Conservation (phyloP, 106 monocot genomes). For the Acorus calamus region DNA sequence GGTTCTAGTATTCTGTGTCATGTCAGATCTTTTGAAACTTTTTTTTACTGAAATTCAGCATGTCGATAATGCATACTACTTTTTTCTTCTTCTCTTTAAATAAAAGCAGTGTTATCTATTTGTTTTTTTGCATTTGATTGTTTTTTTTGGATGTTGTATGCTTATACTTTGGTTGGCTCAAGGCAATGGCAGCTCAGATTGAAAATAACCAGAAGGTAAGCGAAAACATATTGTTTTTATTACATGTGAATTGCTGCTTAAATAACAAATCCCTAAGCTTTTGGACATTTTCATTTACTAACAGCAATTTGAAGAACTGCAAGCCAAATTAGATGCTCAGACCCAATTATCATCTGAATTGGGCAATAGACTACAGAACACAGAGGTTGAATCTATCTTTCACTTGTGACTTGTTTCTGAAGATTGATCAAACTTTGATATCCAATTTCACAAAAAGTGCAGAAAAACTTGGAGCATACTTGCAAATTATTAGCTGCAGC, state of each 20-base stretch:
- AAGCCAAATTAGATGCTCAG: constrained; percentile 54
- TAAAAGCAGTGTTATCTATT: not conserved
- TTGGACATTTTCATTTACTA: not conserved
- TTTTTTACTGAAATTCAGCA: not conserved
- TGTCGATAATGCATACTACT: no score
- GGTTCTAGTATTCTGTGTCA: not conserved
- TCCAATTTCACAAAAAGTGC: not conserved
- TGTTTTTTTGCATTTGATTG: not conserved
- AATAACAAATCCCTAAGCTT: not conserved
- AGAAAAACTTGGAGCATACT: constrained; percentile 75
- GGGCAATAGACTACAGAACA: constrained; percentile 54
- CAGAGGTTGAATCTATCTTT: constrained; percentile 41
- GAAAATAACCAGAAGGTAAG: constrained; percentile 78
- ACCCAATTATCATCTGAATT: constrained; percentile 46
- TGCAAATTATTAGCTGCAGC: constrained; percentile 43
- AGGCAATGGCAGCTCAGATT: constrained; percentile 90
- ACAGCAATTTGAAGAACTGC: constrained; percentile 69
- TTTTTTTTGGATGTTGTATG: not conserved
- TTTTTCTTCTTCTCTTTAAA: no score
- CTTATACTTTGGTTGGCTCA: constrained; percentile 1
- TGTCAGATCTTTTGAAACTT: not conserved
- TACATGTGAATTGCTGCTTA: not conserved
- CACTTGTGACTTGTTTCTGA: not conserved
- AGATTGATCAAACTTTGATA: not conserved
- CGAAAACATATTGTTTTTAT: not conserved